Conservation (phyloP, 1,284 basidiomycete species). For the Ceraceosorus guamensis region DNA sequence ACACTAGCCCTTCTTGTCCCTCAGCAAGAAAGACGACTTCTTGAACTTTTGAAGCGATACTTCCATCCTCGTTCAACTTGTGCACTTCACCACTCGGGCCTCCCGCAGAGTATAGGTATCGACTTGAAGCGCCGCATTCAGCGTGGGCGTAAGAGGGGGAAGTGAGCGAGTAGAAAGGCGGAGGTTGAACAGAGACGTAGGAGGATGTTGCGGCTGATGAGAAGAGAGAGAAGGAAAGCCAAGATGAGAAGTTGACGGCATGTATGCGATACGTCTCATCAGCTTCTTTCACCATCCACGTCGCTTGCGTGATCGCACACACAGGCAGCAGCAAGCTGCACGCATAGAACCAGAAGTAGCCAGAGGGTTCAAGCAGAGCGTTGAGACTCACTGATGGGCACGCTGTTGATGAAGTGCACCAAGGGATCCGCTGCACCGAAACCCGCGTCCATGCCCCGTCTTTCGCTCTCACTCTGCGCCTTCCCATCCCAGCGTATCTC, state of each 20-base stretch:
- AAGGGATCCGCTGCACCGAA: background rate
- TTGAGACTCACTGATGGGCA: constrained; percentile 11
- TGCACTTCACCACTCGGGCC: constrained; percentile 43
- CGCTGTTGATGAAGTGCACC: constrained; percentile 10
- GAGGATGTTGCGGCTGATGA: constrained; percentile 30
- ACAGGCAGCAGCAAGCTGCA: background rate
- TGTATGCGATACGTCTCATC: background rate
- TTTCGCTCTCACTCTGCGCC: background rate
- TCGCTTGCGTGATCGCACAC: constrained; percentile 1
- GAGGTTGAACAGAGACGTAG: constrained; percentile 34
- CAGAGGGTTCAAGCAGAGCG: too few relatives aligned
- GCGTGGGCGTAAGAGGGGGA: constrained; percentile 22
- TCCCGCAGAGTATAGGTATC: constrained; percentile 29
- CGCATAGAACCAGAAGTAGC: too few relatives aligned
- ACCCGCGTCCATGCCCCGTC: background rate
- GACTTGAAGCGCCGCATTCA: constrained; percentile 6
- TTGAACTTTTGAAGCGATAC: constrained; percentile 16
- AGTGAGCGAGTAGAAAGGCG: constrained; percentile 13
- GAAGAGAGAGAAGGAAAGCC: background rate
- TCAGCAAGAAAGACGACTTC: constrained; percentile 29
- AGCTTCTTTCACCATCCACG: background rate
- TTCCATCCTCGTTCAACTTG: constrained; percentile 14
- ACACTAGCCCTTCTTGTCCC: constrained; percentile 13
- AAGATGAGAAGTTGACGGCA: too few relatives aligned
- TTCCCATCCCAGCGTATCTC: constrained; percentile 12